A percentile compares a stretch with the other conserved stretches of the same genome.
phyloP scores from a whole-genome alignment of 2,329 filamentous ascomycete species.

The Thermomyces lanuginosus region DNA sequence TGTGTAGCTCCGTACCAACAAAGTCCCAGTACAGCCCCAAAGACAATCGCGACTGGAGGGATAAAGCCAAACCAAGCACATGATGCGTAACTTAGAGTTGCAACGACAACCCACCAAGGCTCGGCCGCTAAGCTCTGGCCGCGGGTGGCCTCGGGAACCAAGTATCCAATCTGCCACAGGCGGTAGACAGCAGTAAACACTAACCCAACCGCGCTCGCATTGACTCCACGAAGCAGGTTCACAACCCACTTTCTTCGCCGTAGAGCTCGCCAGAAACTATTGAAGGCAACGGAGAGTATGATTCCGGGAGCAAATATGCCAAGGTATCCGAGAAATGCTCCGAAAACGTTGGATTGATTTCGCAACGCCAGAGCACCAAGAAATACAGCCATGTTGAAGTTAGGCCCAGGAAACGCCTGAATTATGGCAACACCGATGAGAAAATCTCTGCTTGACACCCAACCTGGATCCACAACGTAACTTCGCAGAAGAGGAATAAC shows the following conservation, averaged over 20 bases:
- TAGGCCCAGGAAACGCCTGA: conserved; percentile 50
- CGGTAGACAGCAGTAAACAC: conserved; percentile 50
- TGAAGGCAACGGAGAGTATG: conserved; percentile 17
- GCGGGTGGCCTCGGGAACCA: conserved; percentile 32
- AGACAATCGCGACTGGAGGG: conserved; percentile 29
- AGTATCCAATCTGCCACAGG: conserved; percentile 45
- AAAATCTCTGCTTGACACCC: conserved; percentile 56
- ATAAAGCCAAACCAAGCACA: conserved; percentile 33
- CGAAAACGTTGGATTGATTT: conserved; percentile 21
- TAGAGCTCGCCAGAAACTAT: conserved; percentile 40
- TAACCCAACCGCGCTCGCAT: conserved; percentile 44
- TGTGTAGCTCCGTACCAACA: conserved; percentile 33
- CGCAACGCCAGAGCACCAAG: conserved; percentile 37
- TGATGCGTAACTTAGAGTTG: conserved; percentile 34
- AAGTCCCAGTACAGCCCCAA: conserved; percentile 33
- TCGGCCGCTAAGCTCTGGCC: conserved; percentile 41
- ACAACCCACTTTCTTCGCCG: conserved; percentile 33
- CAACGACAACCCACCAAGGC: conserved; percentile 48
- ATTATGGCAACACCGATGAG: conserved; percentile 55
- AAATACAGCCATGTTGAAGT: conserved; percentile 38
- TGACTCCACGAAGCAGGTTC: conserved; percentile 38
- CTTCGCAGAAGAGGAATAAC: conserved; percentile 48
- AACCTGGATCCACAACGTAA: conserved; percentile 48
- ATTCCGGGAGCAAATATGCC: conserved; percentile 26
- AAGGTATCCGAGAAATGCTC: conserved; percentile 37